These are phyloP conservation scores for Lodderomyces orthopsilosis DNA, from an alignment of 1,139 yeast genomes.

Conservation along the genomic window DNA sequence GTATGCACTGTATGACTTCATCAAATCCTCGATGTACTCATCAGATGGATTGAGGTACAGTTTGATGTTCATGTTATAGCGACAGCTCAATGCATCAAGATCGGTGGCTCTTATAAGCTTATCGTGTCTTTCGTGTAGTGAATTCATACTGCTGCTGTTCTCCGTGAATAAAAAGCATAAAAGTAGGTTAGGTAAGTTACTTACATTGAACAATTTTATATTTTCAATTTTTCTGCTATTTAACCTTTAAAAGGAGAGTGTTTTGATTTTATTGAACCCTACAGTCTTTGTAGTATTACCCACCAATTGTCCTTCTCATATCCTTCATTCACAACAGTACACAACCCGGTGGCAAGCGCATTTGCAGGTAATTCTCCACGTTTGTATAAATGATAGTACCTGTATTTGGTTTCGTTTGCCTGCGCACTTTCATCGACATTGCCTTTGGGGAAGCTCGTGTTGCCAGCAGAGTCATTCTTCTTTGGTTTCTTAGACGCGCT, in stretches of 20 bases:
- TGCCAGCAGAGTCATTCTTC: slow-evolving; percentile 22
- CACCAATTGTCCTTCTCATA: slow-evolving; percentile 97
- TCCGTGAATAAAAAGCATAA: too few relatives aligned
- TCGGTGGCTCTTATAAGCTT: slow-evolving; percentile 70
- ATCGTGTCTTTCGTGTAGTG: slow-evolving; percentile 41
- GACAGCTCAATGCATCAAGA: slow-evolving; percentile 78
- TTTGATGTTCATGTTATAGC: slow-evolving; percentile 54
- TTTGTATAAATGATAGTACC: slow-evolving; percentile 84
- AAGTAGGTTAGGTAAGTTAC: neutral
- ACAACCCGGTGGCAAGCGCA: slow-evolving; percentile 66
- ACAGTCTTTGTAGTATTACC: slow-evolving; percentile 33
- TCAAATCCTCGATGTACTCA: slow-evolving; percentile 41
- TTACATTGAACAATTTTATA: neutral
- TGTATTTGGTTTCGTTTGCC: slow-evolving; percentile 44
- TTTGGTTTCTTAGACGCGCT: slow-evolving; percentile 33
- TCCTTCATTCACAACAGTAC: slow-evolving; percentile 61
- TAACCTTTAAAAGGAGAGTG: neutral
- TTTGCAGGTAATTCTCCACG: slow-evolving; percentile 79
- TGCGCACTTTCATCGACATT: slow-evolving; percentile 12
- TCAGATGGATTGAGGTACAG: slow-evolving; percentile 56
- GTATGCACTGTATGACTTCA: slow-evolving; percentile 37
- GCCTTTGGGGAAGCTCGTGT: neutral
- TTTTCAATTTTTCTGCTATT: slow-evolving; percentile 1
- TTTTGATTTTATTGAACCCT: neutral
- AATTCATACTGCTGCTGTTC: slow-evolving; percentile 23